Base-by-base conservation (phyloP, 1,139 yeast species). In the Saccharomyces uvarum region DNA sequence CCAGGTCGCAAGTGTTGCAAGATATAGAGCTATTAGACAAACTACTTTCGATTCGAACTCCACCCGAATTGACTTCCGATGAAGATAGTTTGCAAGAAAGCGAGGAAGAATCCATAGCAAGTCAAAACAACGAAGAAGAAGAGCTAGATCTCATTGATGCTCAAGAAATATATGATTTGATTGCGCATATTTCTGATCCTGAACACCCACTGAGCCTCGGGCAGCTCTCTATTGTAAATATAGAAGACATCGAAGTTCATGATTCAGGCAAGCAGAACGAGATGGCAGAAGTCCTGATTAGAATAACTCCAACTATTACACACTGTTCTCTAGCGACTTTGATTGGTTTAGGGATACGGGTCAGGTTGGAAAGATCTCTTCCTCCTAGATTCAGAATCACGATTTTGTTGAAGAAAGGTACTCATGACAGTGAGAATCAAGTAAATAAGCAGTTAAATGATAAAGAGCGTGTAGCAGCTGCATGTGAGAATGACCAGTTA, bases 381-480 rank as follows among this genome's bases (percentile, higher is more conserved):
- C 96, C 98, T 1, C 83, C 91, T 5, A 76, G 97, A 53, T 93
- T 81, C 74, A 77, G 99, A 61, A 83, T 90, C 56, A 80, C 83
- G 16, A 87, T 95, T 47, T 75, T 87, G 52, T 81, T 95, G 52
- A 88, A 91, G 64, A 88, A 88, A 63, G 98, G 98, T 0, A 82
- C 96, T 1, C 99, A 95, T 69, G 98, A 93, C 70, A 88, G 96
- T 64, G 99, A 95, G 68, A 82, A 81, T 61, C 99, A 93, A 66
- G 99, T 95, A 31, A 95, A 95, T 71, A 91, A 93, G 67, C 99
- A 95, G 72, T 79, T 95, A 59, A 93, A 93, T 68, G 99, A 95
- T 69, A 95, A 95, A 73, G 99, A 95, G 70, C 77, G 99, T 59
- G 98, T 93, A 0, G 96, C 97, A 28, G 99, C 99, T 16, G 99